Evolutionary conservation across 192 early-diverging fungal species (phyloP).

Genomic region (Umbelopsis vinacea): DNA sequence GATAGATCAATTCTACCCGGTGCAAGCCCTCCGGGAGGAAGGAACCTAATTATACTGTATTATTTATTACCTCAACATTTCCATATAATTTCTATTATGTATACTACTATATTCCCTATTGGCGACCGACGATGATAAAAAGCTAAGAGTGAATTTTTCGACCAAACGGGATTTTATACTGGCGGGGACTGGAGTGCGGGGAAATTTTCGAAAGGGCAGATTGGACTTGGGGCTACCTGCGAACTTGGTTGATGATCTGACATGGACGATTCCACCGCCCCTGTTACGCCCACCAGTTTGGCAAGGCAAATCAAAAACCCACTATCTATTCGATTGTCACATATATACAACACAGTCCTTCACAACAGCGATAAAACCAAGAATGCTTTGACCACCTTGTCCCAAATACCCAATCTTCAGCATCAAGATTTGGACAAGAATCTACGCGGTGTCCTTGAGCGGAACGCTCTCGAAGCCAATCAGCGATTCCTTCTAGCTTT

Average conservation of each 20-base stretch:
- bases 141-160: not conserved
- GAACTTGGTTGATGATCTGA: constrained; percentile 3
- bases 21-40: constrained; percentile 27
- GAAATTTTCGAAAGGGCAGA: not conserved
- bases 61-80: not conserved
- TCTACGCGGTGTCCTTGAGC: constrained; percentile 61
- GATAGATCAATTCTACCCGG: constrained; percentile 46
- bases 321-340: constrained; percentile 1
- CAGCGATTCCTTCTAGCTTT: constrained; percentile 57
- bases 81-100: not conserved
- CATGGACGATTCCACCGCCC: constrained; percentile 7
- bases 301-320: constrained; percentile 12
- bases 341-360: constrained; percentile 5
- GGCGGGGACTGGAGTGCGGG: too few species aligned
- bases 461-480: constrained; percentile 54
- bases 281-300: not conserved
- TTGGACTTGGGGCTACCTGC: not conserved
- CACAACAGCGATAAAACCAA: constrained; percentile 60
- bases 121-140: not conserved
- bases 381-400: constrained; percentile 64
- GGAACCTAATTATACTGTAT: constrained; percentile 8
- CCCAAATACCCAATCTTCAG: constrained; percentile 63
- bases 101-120: constrained; percentile 1
- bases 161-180: too few species aligned
- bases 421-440: constrained; percentile 51